Conservation (phyloP, 2,329 filamentous ascomycete genomes). For the Phialophora verrucosa region DNA sequence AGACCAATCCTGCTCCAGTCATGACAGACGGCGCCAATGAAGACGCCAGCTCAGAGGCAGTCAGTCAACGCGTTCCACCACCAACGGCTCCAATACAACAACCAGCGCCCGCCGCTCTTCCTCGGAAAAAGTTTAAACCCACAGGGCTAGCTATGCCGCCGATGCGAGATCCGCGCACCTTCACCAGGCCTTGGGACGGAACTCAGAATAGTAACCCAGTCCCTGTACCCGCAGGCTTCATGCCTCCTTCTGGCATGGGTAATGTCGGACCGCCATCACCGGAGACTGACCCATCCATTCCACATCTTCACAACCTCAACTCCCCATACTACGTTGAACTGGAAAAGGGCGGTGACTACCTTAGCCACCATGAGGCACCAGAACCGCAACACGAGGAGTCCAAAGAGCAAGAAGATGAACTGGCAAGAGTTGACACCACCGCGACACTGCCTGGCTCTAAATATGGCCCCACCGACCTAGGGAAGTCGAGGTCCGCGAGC, state of each 20-base stretch:
- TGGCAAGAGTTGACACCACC: constrained; percentile 8
- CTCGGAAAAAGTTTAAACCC: constrained; percentile 31
- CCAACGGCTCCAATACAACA: background rate
- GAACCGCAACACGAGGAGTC: background rate
- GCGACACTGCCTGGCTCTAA: constrained; percentile 12
- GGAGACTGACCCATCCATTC: constrained; percentile 8
- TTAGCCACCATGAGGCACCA: constrained; percentile 33
- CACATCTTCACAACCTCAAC: constrained; percentile 45
- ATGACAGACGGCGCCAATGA: constrained; percentile 15
- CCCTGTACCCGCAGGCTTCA: background rate
- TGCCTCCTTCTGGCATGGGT: background rate
- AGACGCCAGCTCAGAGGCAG: background rate
- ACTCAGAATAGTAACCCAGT: constrained; percentile 3
- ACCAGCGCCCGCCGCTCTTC: constrained; percentile 2
- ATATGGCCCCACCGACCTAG: constrained; percentile 10
- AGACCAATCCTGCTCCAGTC: background rate
- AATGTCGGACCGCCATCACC: background rate
- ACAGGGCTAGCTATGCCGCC: constrained; percentile 27
- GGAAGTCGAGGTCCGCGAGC: constrained; percentile 17
- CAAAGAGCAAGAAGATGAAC: constrained; percentile 8
- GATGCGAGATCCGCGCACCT: constrained; percentile 13
- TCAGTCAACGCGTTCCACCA: background rate
- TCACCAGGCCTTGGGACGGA: constrained; percentile 10
- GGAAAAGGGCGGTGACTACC: constrained; percentile 41
- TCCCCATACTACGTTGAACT: constrained; percentile 46